Conservation (phyloP, 176 grass and related monocot species). For the Alopecurus myosuroides region DNA sequence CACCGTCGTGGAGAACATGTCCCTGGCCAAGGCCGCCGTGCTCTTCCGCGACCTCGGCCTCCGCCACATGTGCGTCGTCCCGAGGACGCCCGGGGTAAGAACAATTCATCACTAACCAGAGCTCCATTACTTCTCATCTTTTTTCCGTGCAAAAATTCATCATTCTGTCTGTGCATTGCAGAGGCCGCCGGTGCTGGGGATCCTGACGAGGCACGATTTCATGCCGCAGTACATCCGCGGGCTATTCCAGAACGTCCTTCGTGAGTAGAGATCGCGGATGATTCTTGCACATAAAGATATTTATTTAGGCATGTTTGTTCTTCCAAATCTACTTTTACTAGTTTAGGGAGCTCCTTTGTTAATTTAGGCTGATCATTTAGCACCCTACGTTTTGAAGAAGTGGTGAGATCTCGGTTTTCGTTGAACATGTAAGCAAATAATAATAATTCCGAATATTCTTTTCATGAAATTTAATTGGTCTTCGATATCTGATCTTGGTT, state of each 20-base stretch:
- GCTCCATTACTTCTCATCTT: background rate
- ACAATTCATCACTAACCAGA: background rate
- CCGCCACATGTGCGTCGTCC: constrained; percentile 64
- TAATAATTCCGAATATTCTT: background rate
- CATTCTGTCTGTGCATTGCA: constrained; percentile 17
- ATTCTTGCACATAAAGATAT: background rate
- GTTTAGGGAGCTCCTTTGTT: background rate
- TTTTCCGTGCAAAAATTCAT: background rate
- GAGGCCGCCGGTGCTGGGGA: constrained; percentile 52
- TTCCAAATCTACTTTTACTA: background rate
- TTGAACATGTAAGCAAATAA: background rate
- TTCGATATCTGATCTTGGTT: background rate
- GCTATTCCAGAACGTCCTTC: constrained; percentile 21
- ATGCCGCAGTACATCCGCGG: constrained; percentile 56
- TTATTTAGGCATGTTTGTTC: background rate
- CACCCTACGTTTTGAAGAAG: background rate
- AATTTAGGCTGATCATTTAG: background rate
- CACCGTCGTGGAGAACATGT: constrained; percentile 65
- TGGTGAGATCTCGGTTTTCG: background rate
- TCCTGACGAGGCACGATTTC: constrained; percentile 71
- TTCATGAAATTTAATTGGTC: background rate
- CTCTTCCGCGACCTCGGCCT: constrained; percentile 63
- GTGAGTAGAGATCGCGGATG: background rate
- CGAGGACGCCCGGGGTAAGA: constrained; percentile 54
- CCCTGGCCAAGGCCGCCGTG: constrained; percentile 56